Base-by-base conservation (phyloP, 1,284 basidiomycete genomes). In the Tranzscheliella williamsii region DNA sequence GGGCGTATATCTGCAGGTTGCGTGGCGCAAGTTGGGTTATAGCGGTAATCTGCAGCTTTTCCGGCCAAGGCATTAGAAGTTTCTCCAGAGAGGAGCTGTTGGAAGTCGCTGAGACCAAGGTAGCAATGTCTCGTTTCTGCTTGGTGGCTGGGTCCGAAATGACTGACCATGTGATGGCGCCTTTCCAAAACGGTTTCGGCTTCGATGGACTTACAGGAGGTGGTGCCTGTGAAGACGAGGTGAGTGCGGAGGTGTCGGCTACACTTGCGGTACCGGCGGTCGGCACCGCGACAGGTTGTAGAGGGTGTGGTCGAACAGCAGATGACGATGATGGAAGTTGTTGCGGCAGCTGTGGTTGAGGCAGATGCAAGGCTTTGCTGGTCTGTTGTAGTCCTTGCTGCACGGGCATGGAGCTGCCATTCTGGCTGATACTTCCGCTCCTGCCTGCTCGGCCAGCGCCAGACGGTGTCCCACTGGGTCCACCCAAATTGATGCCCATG, bases 161-260 rank as follows among this genome's bases (percentile, higher is more conserved):
- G 24, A 67, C 38, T n/a, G 43, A 53, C 68, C 70, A 72, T 16
- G 55, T 63, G 27, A 72, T 45, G 9, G 67, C 49, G 27, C 70
- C 70, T 18, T 58, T 41, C 70, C 70, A 72, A 38, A 70, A 70
- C 12, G 57, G 49, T 33, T 50, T 61, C 15, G 58, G 42, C n/a
- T 55, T 52, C 2, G 51, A 40, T 1, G 58, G 49, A 4, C 30
- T 39, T 0, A 38, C 27, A 22, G 55, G 41, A n/a, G n/a, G n/a
- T n/a, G n/a, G n/a, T n/a, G n/a, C n/a, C n/a, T n/a, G n/a, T n/a
- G n/a, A n/a, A n/a, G n/a, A n/a, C n/a, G n/a, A n/a, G n/a, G n/a
- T n/a, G 18, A 49, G 36, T 40, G 41, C 40, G 20, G 22, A 21
- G 3, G 34, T 24, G 11, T 21, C 33, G 3, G 46, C 17, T 5